Conservation (phyloP, 345 rosid species). For the Gossypium herbaceum region DNA sequence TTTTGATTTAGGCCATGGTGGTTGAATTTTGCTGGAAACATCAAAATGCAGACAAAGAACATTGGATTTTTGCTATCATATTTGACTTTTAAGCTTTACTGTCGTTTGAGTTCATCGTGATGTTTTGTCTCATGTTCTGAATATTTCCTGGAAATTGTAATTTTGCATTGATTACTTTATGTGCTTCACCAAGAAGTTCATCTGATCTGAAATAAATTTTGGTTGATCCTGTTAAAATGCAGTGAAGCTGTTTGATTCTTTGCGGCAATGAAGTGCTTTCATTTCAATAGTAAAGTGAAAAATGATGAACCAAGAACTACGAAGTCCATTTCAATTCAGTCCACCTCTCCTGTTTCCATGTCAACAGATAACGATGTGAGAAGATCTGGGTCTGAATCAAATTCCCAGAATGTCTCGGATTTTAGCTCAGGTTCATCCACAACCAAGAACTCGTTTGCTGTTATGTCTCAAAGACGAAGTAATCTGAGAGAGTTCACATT, state of each 20-base stretch:
- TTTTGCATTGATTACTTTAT: neutral
- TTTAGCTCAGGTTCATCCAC: conserved; percentile 58
- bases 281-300: conserved; percentile 41
- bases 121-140: neutral
- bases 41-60: neutral
- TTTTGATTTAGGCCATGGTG: neutral
- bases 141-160: neutral
- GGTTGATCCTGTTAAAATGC: conserved; percentile 27
- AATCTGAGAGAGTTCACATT: conserved; percentile 70
- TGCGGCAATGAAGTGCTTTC: conserved; percentile 69
- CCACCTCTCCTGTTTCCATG: conserved; percentile 32
- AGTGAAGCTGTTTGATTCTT: conserved; percentile 32
- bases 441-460: conserved; percentile 53
- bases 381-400: conserved; percentile 68
- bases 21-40: neutral
- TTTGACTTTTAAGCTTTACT: neutral
- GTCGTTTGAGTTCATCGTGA: neutral
- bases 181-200: neutral
- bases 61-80: conserved; percentile 1
- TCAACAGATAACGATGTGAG: conserved; percentile 45
- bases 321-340: conserved; percentile 30
- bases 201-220: neutral
- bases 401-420: conserved; percentile 60
- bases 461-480: conserved; percentile 61
- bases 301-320: conserved; percentile 39